Evolutionary conservation across 2,329 filamentous ascomycete genomes (phyloP).

Genomic region (Myrmaecium sp.): DNA sequence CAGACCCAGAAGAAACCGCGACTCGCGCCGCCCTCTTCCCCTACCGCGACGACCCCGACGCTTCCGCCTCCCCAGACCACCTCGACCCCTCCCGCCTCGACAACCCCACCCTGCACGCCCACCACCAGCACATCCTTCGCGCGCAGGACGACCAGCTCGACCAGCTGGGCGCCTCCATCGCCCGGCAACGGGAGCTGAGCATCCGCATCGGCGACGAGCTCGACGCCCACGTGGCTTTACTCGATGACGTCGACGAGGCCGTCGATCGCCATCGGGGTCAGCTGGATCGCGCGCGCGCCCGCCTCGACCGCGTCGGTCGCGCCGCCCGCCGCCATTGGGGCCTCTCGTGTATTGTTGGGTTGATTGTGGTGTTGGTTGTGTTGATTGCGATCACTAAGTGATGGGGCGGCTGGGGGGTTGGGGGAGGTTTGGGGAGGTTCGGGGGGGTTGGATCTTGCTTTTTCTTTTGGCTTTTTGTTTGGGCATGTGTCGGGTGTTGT

Average conservation of each 20-base stretch:
- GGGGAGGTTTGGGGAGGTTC: neutral
- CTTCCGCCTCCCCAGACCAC: constrained; percentile 30
- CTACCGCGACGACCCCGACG: constrained; percentile 54
- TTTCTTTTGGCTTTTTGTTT: neutral
- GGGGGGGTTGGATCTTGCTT: neutral
- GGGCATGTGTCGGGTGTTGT: no score
- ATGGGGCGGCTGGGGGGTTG: constrained; percentile 5
- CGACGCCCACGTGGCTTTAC: constrained; percentile 71
- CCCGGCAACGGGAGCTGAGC: constrained; percentile 76
- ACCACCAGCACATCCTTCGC: constrained; percentile 64
- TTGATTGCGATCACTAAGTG: constrained; percentile 70
- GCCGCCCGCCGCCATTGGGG: constrained; percentile 76
- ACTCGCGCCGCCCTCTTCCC: constrained; percentile 44
- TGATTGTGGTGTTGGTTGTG: constrained; percentile 69
- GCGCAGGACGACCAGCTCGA: constrained; percentile 94
- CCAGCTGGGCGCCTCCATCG: constrained; percentile 65
- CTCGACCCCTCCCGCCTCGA: constrained; percentile 42
- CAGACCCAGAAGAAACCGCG: constrained; percentile 30
- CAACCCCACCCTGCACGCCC: constrained; percentile 75
- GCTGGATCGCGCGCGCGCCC: constrained; percentile 56
- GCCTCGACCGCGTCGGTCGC: constrained; percentile 54
- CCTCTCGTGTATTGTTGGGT: constrained; percentile 59
- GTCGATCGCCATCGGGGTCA: constrained; percentile 67
- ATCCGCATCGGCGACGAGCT: constrained; percentile 96
- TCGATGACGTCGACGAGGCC: constrained; percentile 74